Evolutionary conservation across 1,284 basidiomycete species (phyloP).

Genomic region (Moesziomyces parantarcticus): DNA sequence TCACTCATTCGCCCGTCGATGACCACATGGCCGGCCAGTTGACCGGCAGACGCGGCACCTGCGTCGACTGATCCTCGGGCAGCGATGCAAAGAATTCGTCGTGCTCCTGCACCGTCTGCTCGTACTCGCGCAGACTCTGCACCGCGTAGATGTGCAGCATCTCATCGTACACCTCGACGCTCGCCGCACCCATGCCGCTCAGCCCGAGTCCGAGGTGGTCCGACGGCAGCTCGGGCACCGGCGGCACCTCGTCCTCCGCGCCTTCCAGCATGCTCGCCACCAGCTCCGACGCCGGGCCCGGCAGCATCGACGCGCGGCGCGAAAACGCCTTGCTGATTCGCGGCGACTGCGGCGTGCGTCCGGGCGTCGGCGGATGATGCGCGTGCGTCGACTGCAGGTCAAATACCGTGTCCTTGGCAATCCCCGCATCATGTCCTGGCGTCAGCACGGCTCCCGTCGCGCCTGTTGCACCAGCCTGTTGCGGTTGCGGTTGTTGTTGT

Average conservation of each 20-base stretch:
- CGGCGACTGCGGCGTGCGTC: slow-evolving; percentile 34
- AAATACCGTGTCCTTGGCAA: slow-evolving; percentile 57
- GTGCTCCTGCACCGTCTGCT: slow-evolving; percentile 63
- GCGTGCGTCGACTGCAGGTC: slow-evolving; percentile 58
- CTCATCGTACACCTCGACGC: slow-evolving; percentile 45
- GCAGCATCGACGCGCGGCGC: slow-evolving; percentile 55
- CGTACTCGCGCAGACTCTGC: slow-evolving; percentile 61
- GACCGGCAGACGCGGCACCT: slow-evolving; percentile 57
- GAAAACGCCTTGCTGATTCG: slow-evolving; percentile 59
- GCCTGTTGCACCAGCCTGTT: background rate
- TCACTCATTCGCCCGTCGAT: slow-evolving; percentile 37
- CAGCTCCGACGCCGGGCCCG: slow-evolving; percentile 56
- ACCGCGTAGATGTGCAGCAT: slow-evolving; percentile 61
- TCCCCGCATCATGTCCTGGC: slow-evolving; percentile 29
- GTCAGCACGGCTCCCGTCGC: slow-evolving; percentile 5
- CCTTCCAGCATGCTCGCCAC: slow-evolving; percentile 37
- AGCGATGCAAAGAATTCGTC: slow-evolving; percentile 58
- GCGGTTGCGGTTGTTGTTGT: slow-evolving; percentile 11
- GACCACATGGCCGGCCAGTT: slow-evolving; percentile 56
- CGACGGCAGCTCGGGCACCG: slow-evolving; percentile 43
- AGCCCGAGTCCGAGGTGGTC: slow-evolving; percentile 29
- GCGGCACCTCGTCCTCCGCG: slow-evolving; percentile 29
- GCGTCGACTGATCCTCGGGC: slow-evolving; percentile 39
- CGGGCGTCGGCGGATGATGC: slow-evolving; percentile 31
- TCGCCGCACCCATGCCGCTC: slow-evolving; percentile 15